Percentiles rank a stretch among this genome's conserved stretches.
Evolutionary conservation across 257 asterid species (phyloP).

Genomic region (Petunia axillaris): DNA sequence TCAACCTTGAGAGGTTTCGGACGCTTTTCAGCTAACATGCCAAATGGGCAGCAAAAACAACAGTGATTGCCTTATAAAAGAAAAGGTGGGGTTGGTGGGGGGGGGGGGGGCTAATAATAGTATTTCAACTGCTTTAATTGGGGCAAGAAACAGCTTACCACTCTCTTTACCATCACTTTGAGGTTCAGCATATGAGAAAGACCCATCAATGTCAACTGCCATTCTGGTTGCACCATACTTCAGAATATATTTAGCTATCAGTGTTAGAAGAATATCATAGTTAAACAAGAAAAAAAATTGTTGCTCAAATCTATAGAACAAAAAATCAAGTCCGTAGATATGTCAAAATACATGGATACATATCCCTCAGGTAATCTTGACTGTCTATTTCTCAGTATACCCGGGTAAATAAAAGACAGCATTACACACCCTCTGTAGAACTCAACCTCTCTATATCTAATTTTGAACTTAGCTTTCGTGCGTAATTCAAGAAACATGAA

Average conservation of each 20-base stretch:
- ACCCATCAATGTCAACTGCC: slow-evolving; percentile 89
- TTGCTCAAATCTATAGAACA: too few species aligned
- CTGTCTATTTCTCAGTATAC: too few species aligned
- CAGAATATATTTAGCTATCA: slow-evolving; percentile 40
- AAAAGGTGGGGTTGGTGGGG: too few species aligned
- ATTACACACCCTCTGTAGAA: too few species aligned
- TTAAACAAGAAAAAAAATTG: too few species aligned
- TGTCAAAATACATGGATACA: too few species aligned
- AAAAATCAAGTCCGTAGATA: too few species aligned
- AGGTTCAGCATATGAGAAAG: slow-evolving; percentile 76
- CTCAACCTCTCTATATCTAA: too few species aligned
- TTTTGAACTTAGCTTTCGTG: too few species aligned
- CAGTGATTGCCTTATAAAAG: background rate
- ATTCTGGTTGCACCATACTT: slow-evolving; percentile 90
- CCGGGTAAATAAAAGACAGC: too few species aligned
- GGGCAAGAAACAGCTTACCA: slow-evolving; percentile 40
- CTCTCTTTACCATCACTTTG: slow-evolving; percentile 51
- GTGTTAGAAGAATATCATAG: background rate
- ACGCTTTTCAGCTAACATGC: slow-evolving; percentile 68
- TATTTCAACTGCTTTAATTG: background rate
- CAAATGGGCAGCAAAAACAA: slow-evolving; percentile 24
- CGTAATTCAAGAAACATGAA: too few species aligned
- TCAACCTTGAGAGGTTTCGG: slow-evolving; percentile 85
- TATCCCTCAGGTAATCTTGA: too few species aligned
- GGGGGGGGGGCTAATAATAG: background rate